Conservation (phyloP, 1,284 basidiomycete species). For the Naganishia albida region DNA sequence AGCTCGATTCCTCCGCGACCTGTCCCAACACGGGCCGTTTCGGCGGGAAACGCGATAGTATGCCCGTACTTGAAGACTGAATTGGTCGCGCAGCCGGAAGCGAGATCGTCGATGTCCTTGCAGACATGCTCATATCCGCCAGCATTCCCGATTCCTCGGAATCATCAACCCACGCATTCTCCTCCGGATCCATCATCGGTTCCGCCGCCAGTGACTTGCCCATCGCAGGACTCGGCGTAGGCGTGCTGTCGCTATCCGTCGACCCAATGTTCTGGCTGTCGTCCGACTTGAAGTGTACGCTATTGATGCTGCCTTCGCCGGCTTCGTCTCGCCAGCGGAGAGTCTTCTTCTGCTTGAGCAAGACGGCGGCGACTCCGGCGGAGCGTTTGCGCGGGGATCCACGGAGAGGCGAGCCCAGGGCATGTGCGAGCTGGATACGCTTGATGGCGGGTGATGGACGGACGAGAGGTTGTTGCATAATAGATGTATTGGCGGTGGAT, state of each 20-base stretch:
- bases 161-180: constrained; percentile 31
- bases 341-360: constrained; percentile 62
- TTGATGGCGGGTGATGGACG: constrained; percentile 34
- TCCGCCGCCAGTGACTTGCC: background rate
- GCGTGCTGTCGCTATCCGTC: constrained; percentile 18
- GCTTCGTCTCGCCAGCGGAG: constrained; percentile 88
- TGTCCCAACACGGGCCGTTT: constrained; percentile 15
- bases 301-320: constrained; percentile 77
- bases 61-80: constrained; percentile 5
- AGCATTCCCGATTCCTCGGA: constrained; percentile 10
- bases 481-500: constrained; percentile 23
- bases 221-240: constrained; percentile 3
- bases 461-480: constrained; percentile 13
- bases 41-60: constrained; percentile 12
- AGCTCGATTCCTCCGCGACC: constrained; percentile 19
- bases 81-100: constrained; percentile 5
- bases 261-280: background rate
- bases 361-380: constrained; percentile 28
- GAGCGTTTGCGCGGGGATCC: constrained; percentile 66
- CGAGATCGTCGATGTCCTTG: background rate
- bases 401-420: constrained; percentile 50
- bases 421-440: constrained; percentile 23
- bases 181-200: constrained; percentile 22
- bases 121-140: background rate
- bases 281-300: constrained; percentile 45